Base-by-base conservation (phyloP, 1,139 yeast species). In the Scheffersomyces cryptocercus region DNA sequence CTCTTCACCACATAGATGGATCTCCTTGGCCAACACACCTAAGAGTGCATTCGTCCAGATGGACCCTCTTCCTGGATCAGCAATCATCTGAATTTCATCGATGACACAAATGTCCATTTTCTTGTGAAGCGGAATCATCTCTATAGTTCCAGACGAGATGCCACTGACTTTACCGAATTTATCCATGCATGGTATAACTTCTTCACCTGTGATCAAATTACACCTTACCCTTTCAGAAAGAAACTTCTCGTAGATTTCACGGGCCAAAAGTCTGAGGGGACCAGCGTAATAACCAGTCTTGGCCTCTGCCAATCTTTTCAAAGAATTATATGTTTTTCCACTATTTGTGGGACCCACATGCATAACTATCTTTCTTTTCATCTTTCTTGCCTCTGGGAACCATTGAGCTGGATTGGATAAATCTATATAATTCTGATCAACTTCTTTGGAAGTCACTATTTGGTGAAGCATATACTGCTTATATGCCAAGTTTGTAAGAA, bases 261-360 rank as follows among this genome's bases (percentile, higher is more conserved):
- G 73, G 0, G 99, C 99, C 43, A 93, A 70, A 44, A 93, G 72
- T 47, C 99, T 73, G 40, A 93, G 68, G 0, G 99, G 99, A 0
- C 99, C 99, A 0, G 98, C 98, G 63, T 86, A 93, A 54, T 87
- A 88, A 0, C 99, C 99, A n/a, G 84, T 76, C 34, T 79, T 73
- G 8, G 91, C 82, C n/a, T 65, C 56, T 51, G 82, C 82, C 37
- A 93, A 71, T 43, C 82, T 76, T 55, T 85, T 76, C 36, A 93
- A 68, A 0, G 98, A 96, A 39, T 81, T 78, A 59, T 88, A 87
- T 0, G 99, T 93, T 58, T 93, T 93, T n/a, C 99, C 99, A 53
- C 95, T 84, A 61, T 93, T 93, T 0, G 99, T 93, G 0, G 99
- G 99, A 0, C 99, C 99, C 14, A 93, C 89, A 62, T 93, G 99